These are phyloP conservation scores for Peziza echinospora DNA, from an alignment of 495 filamentous ascomycete genomes.

Conservation along the genomic window DNA sequence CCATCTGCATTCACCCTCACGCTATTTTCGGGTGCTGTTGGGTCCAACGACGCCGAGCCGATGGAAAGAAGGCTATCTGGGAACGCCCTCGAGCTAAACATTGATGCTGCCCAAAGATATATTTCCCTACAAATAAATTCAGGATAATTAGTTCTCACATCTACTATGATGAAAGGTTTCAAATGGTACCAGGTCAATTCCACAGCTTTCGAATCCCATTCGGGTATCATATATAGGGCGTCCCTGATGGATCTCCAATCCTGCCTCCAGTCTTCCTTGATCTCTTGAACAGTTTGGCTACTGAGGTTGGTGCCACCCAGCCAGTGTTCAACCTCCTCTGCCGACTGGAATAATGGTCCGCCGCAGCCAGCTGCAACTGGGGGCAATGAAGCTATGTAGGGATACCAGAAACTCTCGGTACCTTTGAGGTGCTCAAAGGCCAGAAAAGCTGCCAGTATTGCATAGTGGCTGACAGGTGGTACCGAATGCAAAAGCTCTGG, in stretches of 20 bases:
- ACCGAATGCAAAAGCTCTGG: constrained; percentile 1
- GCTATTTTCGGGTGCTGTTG: background rate
- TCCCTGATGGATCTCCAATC: constrained; percentile 28
- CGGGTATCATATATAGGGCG: constrained; percentile 17
- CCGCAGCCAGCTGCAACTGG: constrained; percentile 23
- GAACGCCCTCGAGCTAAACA: constrained; percentile 37
- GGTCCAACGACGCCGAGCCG: background rate
- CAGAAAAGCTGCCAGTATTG: constrained; percentile 31
- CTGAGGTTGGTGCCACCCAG: constrained; percentile 38
- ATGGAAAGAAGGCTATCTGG: constrained; percentile 14
- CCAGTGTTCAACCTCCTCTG: constrained; percentile 34
- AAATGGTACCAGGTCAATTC: background rate
- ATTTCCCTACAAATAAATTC: constrained; percentile 32
- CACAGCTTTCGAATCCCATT: constrained; percentile 22
- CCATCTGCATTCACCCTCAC: background rate
- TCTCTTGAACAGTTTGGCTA: constrained; percentile 23
- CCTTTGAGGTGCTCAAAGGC: constrained; percentile 33
- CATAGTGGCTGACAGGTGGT: constrained; percentile 4
- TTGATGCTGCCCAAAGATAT: constrained; percentile 42
- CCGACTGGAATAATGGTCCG: constrained; percentile 35
- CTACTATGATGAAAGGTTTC: too few relatives aligned
- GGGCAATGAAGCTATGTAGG: constrained; percentile 38
- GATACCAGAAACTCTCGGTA: constrained; percentile 35
- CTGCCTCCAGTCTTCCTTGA: constrained; percentile 25
- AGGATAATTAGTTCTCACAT: too few relatives aligned